Evolutionary conservation across 305 asterid genomes (phyloP).

Genomic region (Vinca major): DNA sequence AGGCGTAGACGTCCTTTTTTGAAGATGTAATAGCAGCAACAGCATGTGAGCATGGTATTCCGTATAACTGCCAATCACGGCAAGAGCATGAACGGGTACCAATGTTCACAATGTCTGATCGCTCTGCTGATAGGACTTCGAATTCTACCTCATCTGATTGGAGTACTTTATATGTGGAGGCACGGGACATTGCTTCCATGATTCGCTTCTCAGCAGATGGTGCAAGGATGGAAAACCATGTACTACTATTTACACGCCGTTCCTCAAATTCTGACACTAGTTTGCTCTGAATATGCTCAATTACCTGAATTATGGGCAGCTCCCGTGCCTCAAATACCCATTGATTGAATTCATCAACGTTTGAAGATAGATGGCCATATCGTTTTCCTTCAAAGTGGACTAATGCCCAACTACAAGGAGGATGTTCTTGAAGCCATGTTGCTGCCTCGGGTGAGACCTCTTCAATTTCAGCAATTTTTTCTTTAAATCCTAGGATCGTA

Average conservation of each 20-base stretch:
- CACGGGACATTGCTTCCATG: conserved; percentile 34
- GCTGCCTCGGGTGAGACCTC: conserved; percentile 54
- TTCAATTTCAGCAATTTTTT: conserved; percentile 49
- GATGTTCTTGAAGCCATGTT: conserved; percentile 50
- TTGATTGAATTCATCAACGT: conserved; percentile 43
- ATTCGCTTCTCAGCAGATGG: conserved; percentile 58
- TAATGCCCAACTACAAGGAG: conserved; percentile 55
- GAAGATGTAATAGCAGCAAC: conserved; percentile 54
- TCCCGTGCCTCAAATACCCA: conserved; percentile 67
- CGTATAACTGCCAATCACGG: conserved; percentile 58
- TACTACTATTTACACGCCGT: conserved; percentile 32
- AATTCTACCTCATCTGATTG: conserved; percentile 66
- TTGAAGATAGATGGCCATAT: conserved; percentile 58
- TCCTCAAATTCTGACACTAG: conserved; percentile 41
- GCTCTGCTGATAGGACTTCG: conserved; percentile 51
- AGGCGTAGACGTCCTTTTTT: conserved; percentile 44
- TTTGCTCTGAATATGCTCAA: conserved; percentile 47
- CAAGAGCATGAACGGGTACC: conserved; percentile 49
- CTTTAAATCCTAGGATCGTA: conserved; percentile 42
- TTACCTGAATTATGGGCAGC: conserved; percentile 61
- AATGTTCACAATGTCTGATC: conserved; percentile 58
- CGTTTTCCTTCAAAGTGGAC: conserved; percentile 44
- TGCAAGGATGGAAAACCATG: conserved; percentile 51
- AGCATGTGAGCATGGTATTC: conserved; percentile 67
- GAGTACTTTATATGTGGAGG: conserved; percentile 53